Conservation (phyloP, 352 stramenopile genomes). For the Phytopythium mirpurense region DNA sequence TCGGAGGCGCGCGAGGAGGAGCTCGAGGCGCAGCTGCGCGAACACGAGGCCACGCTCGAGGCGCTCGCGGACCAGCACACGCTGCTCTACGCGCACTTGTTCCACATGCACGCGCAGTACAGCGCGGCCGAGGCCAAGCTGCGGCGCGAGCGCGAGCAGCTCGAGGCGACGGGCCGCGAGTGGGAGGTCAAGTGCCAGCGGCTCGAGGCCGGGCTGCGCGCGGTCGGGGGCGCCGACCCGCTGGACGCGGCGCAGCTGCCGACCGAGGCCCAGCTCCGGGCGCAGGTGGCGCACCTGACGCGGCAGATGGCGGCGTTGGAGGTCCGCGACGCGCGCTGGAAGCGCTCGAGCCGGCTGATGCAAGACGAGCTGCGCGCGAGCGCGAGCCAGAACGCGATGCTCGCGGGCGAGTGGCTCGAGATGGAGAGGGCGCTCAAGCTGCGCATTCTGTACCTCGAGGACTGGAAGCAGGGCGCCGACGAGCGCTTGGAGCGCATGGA, state of each 20-base stretch:
- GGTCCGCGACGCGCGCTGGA: slow-evolving; percentile 75
- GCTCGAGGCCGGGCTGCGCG: slow-evolving; percentile 47
- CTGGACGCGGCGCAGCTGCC: slow-evolving; percentile 5
- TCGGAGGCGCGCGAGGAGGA: slow-evolving; percentile 44
- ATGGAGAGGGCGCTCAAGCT: slow-evolving; percentile 86
- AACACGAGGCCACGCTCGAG: slow-evolving; percentile 52
- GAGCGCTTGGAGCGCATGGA: slow-evolving; percentile 63
- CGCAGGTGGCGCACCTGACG: slow-evolving; percentile 64
- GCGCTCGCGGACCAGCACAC: slow-evolving; percentile 68
- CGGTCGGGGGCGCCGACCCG: slow-evolving; percentile 17
- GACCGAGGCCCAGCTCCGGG: slow-evolving; percentile 33
- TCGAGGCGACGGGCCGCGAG: slow-evolving; percentile 32
- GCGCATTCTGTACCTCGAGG: slow-evolving; percentile 89
- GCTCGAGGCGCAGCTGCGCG: slow-evolving; percentile 32
- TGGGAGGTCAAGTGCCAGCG: slow-evolving; percentile 44
- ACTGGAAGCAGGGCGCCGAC: slow-evolving; percentile 80
- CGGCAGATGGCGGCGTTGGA: slow-evolving; percentile 71
- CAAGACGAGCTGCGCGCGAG: slow-evolving; percentile 35
- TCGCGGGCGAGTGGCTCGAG: slow-evolving; percentile 80
- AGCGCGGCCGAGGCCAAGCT: slow-evolving; percentile 29
- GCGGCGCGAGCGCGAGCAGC: slow-evolving; percentile 32
- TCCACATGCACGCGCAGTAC: slow-evolving; percentile 51
- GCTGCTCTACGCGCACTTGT: slow-evolving; percentile 67
- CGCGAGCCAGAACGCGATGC: slow-evolving; percentile 20
- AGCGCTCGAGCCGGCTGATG: slow-evolving; percentile 55